phyloP scores from a whole-genome alignment of 2,329 filamentous ascomycete genomes.

The Aspergillus calidoustus region DNA sequence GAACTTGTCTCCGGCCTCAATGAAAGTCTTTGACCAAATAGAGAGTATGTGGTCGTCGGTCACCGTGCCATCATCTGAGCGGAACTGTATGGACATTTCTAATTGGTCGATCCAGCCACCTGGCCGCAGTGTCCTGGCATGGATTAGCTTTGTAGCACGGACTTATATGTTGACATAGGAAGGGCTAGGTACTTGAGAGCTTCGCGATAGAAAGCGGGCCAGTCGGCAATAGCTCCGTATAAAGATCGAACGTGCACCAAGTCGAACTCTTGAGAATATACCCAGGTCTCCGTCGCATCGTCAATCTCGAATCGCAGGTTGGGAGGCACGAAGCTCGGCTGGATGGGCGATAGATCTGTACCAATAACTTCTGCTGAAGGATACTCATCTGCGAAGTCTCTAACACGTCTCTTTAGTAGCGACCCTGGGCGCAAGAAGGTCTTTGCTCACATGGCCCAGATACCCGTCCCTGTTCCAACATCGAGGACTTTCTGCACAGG shows the following conservation, averaged over 20 bases:
- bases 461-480: slow-evolving; percentile 28
- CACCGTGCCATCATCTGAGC: slow-evolving; percentile 29
- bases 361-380: slow-evolving; percentile 62
- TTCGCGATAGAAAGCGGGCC: slow-evolving; percentile 29
- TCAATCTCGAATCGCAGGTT: slow-evolving; percentile 74
- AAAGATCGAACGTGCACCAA: slow-evolving; percentile 53
- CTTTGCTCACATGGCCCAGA: slow-evolving; percentile 28
- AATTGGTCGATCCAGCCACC: slow-evolving; percentile 34
- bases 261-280: slow-evolving; percentile 55
- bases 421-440: background rate
- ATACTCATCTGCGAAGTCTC: slow-evolving; percentile 43
- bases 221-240: slow-evolving; percentile 30
- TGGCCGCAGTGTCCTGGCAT: slow-evolving; percentile 26
- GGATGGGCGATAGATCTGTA: slow-evolving; percentile 67
- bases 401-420: slow-evolving; percentile 7
- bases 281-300: slow-evolving; percentile 63
- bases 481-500: slow-evolving; percentile 29
- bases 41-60: slow-evolving; percentile 30
- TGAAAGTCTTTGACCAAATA: slow-evolving; percentile 32
- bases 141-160: background rate
- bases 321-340: slow-evolving; percentile 64
- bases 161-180: background rate
- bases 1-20: slow-evolving; percentile 35
- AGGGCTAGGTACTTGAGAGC: slow-evolving; percentile 21
- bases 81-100: slow-evolving; percentile 33